phyloP scores from a whole-genome alignment of 164 flowering plant genomes.

The Warburgia ugandensis region DNA sequence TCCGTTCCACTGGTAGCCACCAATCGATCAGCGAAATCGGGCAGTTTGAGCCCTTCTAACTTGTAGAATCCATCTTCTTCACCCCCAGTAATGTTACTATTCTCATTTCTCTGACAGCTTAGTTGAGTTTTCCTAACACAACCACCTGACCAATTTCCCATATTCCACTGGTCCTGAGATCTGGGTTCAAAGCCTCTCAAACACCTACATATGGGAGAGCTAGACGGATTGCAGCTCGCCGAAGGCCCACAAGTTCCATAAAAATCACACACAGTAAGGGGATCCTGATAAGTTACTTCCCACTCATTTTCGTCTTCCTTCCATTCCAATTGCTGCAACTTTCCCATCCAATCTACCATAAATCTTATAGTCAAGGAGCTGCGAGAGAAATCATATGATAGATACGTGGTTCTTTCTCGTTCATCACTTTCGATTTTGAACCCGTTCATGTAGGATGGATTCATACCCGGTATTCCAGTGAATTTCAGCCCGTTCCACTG shows the following conservation, averaged over 20 bases:
- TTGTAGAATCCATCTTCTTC: slow-evolving; percentile 12
- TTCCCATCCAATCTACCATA: background rate
- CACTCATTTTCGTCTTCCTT: slow-evolving; percentile 2
- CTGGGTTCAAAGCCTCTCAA: slow-evolving; percentile 11
- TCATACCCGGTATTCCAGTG: slow-evolving; percentile 3
- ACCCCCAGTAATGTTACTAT: too few species aligned
- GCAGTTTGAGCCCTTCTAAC: slow-evolving; percentile 15
- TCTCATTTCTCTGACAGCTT: background rate
- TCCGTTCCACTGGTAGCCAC: background rate
- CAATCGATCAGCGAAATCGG: slow-evolving; percentile 10
- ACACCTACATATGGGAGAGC: slow-evolving; percentile 10
- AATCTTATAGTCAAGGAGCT: too few species aligned
- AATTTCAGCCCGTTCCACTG: slow-evolving; percentile 13
- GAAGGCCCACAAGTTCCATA: slow-evolving; percentile 12
- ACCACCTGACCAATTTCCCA: slow-evolving; percentile 14
- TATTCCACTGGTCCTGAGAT: slow-evolving; percentile 2
- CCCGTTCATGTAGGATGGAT: background rate
- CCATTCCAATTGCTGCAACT: background rate
- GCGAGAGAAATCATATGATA: background rate
- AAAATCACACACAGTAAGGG: slow-evolving; percentile 1
- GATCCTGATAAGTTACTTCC: background rate
- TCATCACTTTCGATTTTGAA: background rate
- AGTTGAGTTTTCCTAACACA: slow-evolving; percentile 3
- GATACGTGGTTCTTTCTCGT: background rate
- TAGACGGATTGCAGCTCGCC: slow-evolving; percentile 7